A percentile compares a stretch with the other conserved stretches of the same genome.
Conservation (phyloP, 768 basidiomycete species). For the Kwoniella bestiolae region DNA sequence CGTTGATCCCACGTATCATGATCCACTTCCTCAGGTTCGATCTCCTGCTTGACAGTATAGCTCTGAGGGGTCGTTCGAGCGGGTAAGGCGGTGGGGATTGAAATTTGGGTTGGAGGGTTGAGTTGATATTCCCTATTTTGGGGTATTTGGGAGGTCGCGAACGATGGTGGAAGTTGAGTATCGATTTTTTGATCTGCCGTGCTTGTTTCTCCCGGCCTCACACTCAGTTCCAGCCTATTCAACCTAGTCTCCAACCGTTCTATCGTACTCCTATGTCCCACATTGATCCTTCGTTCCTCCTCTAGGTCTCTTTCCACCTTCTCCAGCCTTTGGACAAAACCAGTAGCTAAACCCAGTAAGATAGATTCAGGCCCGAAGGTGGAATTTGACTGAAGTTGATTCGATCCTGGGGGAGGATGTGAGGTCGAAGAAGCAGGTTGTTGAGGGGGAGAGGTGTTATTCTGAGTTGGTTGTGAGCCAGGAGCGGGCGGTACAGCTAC, state of each 20-base stretch:
- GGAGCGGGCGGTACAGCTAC: not conserved
- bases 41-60: not conserved
- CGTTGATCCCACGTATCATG: not conserved
- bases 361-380: not conserved
- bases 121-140: not conserved
- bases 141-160: too few relatives aligned
- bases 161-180: too few relatives aligned
- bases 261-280: not conserved
- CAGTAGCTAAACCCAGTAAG: not conserved
- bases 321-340: not conserved
- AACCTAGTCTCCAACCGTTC: not conserved
- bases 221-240: not conserved
- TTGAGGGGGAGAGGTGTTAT: too few relatives aligned
- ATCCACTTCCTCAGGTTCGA: constrained; percentile 5
- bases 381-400: not conserved
- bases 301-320: not conserved
- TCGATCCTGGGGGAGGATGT: not conserved
- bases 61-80: not conserved
- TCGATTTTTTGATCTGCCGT: too few relatives aligned
- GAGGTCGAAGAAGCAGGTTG: not conserved
- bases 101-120: not conserved
- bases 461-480: not conserved
- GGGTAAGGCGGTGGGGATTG: not conserved
- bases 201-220: too few relatives aligned
- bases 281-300: not conserved